phyloP scores from a whole-genome alignment of 2,329 filamentous ascomycete species.

The Fusarium sacchari region DNA sequence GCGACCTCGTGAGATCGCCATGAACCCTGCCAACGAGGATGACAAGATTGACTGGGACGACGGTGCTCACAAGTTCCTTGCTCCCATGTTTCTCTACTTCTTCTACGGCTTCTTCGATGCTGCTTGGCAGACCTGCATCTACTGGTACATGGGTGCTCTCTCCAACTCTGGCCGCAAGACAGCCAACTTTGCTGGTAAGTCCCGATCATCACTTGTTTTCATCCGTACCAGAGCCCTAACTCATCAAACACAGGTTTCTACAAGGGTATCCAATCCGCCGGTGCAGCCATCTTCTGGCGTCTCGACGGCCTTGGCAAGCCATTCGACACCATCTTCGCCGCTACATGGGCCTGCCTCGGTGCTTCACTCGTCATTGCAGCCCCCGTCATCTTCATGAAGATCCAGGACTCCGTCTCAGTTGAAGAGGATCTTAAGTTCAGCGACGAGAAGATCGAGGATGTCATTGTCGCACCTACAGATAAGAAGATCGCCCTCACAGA shows the following conservation, averaged over 20 bases:
- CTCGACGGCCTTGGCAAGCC: constrained; percentile 49
- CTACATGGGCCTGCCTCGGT: constrained; percentile 76
- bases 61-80: constrained; percentile 60
- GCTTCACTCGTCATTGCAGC: constrained; percentile 78
- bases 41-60: constrained; percentile 56
- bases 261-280: constrained; percentile 60
- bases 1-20: constrained; percentile 52
- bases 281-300: constrained; percentile 45
- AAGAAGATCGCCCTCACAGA: constrained; percentile 34
- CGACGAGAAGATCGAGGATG: constrained; percentile 82
- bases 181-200: constrained; percentile 75
- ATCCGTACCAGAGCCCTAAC: background rate
- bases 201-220: background rate
- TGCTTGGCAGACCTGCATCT: constrained; percentile 64
- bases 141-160: constrained; percentile 82
- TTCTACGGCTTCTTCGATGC: constrained; percentile 77
- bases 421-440: constrained; percentile 88
- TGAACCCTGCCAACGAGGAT: constrained; percentile 48
- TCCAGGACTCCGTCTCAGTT: constrained; percentile 78
- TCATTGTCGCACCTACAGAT: constrained; percentile 49
- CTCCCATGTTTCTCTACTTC: constrained; percentile 75
- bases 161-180: constrained; percentile 91
- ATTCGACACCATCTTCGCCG: constrained; percentile 76
- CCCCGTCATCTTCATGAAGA: constrained; percentile 79
- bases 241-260: constrained; percentile 71